Base-by-base conservation (phyloP, 2,329 filamentous ascomycete genomes). In the Fusarium albidum region DNA sequence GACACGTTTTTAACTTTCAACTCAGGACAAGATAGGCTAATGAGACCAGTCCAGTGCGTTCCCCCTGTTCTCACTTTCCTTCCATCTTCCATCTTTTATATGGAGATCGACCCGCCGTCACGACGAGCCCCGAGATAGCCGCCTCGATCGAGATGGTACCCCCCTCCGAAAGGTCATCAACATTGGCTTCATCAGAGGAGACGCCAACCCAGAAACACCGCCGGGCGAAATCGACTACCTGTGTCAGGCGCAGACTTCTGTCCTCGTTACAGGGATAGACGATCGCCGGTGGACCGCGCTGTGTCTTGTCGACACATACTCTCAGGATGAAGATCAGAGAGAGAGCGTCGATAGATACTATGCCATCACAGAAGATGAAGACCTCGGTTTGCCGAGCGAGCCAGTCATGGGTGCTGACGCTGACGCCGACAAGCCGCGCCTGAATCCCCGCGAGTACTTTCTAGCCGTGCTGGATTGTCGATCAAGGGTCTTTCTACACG, bases 291-390 rank as follows among this genome's bases (percentile, higher is more conserved):
- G 55, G 49, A 46, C 52, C 0, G 59, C 43, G 1, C 59, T 42
- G 9, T 55, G 51, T 3, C 38, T 61, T 8, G 15, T 39, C 1
- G 57, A 62, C 3, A 61, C 48, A 2, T 61, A 54, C 5, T 51
- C 18, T 2, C 4, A 26, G 5, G 4, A 21, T 1, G n/a, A n/a
- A n/a, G n/a, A n/a, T n/a, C n/a, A n/a, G n/a, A 34, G 10, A 1
- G 33, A 35, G 9, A 3, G 9, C 9, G 12, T 33, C 0, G 17
- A 56, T 0, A 11, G 25, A 3, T 47, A 18, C 7, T 31, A 52
- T 3, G 47, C 52, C 0, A 43, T 45, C 13, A 26, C 10, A 0
- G 1, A 26, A 1, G 37, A 26, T 0, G 31, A 13, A 12, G 21
- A 18, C 6, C n/a, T n/a, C n/a, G n/a, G n/a, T n/a, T n/a, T n/a